Evolutionary conservation across 257 asterid species (phyloP).

Genomic region (Rubia yunnanensis): DNA sequence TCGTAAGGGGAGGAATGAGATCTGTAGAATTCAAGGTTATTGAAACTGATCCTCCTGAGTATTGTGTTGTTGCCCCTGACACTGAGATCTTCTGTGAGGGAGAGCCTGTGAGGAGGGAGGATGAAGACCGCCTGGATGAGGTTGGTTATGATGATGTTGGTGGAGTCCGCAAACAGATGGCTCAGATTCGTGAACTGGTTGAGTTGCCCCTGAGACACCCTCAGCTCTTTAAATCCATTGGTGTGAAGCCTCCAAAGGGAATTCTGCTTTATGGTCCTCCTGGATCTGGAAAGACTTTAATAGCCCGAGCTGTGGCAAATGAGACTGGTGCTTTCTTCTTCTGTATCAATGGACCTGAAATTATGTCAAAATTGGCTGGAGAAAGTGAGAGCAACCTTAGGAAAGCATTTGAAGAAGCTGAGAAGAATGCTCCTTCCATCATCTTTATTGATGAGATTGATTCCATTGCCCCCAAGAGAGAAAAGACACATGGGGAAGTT

Average conservation of each 20-base stretch:
- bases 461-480: slow-evolving; percentile 92
- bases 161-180: slow-evolving; percentile 91
- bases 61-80: slow-evolving; percentile 82
- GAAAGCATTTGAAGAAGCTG: slow-evolving; percentile 94
- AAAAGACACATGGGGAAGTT: slow-evolving; percentile 85
- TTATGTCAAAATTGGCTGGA: slow-evolving; percentile 88
- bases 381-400: slow-evolving; percentile 92
- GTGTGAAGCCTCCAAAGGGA: slow-evolving; percentile 88
- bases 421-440: slow-evolving; percentile 91
- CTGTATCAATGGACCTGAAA: slow-evolving; percentile 81
- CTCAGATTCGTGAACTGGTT: slow-evolving; percentile 80
- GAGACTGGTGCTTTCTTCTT: slow-evolving; percentile 95
- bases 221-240: slow-evolving; percentile 78
- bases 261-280: slow-evolving; percentile 82
- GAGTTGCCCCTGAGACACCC: slow-evolving; percentile 85
- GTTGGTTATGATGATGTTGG: slow-evolving; percentile 89
- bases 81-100: slow-evolving; percentile 88
- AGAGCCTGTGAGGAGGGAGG: slow-evolving; percentile 70
- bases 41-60: slow-evolving; percentile 72
- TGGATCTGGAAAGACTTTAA: slow-evolving; percentile 84
- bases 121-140: slow-evolving; percentile 68
- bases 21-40: slow-evolving; percentile 70
- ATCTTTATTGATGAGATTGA: slow-evolving; percentile 86
- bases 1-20: slow-evolving; percentile 87
- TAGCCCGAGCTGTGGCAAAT: slow-evolving; percentile 87